Base-by-base conservation (phyloP, 2,329 filamentous ascomycete species). In the Colletotrichum sp. region DNA sequence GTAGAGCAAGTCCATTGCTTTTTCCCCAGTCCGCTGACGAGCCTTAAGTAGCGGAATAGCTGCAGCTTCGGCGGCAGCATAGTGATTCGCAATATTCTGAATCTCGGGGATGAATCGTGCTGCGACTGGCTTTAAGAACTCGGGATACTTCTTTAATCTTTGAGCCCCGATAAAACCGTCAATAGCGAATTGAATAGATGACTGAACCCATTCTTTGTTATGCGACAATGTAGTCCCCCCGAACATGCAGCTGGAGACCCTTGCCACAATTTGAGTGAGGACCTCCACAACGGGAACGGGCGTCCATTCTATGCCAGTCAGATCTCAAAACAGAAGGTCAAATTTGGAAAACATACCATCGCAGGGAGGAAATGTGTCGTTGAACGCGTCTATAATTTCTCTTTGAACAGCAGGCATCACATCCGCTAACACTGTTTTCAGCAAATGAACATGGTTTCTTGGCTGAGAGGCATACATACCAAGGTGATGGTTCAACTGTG, bases 151-250 rank as follows among this genome's bases (percentile, higher is more conserved):
- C 49, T 68, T 68, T 15, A 68, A 15, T 8, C 79, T 71, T 59
- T 81, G 81, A 3, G 81, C 80, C 4, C 78, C 81, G 15, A 81
- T 76, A 62, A 83, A 82, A 15, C 81, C 81, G 52, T 81, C 80
- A 7, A 78, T 74, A 1, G 83, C 79, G 65, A 82, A 85, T 34
- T 77, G 65, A 21, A 82, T 81, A 2, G 81, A 78, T 9, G 81
- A 73, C 8, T 81, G 30, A 1, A 85, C 74, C 80, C 83, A 85
- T 49, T 82, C 78, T 9, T 81, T 79, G 60, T 84, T 82, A 3
- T 71, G 71, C 10, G 76, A 78, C 6, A 83, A 75, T 9, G 59
- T 60, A 9, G 68, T 78, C 1, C 81, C 81, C 7, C 78, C 80
- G 8, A 83, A 83, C 80, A 83, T 83, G 39, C 81, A 76, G 67